These are phyloP conservation scores for Pleurozium schreberi DNA, from an alignment of 225 moss, liverwort and hornwort genomes.

Conservation along the genomic window DNA sequence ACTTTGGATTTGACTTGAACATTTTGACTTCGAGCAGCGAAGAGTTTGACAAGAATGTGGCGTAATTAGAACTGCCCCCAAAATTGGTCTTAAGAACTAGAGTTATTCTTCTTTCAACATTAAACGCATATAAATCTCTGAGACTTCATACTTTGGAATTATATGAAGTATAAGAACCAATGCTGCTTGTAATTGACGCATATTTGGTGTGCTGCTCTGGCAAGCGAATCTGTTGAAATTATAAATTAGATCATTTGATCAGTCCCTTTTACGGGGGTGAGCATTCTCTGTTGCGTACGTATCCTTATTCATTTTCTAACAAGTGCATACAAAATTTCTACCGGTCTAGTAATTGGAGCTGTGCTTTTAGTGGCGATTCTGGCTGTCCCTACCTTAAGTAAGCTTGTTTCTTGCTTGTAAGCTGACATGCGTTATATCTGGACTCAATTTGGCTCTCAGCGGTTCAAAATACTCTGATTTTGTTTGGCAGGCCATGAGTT, in stretches of 20 bases:
- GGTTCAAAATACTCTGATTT: background rate
- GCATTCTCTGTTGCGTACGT: background rate
- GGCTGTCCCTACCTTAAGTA: background rate
- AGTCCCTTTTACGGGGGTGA: background rate
- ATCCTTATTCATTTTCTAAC: background rate
- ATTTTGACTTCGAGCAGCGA: background rate
- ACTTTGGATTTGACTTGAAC: background rate
- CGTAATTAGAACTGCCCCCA: background rate
- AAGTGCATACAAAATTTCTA: background rate
- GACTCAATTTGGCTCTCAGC: background rate
- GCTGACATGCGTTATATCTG: background rate
- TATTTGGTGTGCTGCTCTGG: background rate
- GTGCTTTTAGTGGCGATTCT: background rate
- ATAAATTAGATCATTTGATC: background rate
- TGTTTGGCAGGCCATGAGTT: constrained; percentile 67
- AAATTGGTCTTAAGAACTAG: background rate
- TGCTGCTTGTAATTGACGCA: background rate
- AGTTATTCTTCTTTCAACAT: background rate
- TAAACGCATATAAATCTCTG: background rate
- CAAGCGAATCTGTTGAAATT: background rate
- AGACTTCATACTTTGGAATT: background rate
- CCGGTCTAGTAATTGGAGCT: background rate
- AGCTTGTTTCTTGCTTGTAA: background rate
- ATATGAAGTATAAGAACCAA: background rate
- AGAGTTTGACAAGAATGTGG: background rate